Evolutionary conservation across 257 asterid genomes (phyloP).

Genomic region (Parsonsia alboflavescens): DNA sequence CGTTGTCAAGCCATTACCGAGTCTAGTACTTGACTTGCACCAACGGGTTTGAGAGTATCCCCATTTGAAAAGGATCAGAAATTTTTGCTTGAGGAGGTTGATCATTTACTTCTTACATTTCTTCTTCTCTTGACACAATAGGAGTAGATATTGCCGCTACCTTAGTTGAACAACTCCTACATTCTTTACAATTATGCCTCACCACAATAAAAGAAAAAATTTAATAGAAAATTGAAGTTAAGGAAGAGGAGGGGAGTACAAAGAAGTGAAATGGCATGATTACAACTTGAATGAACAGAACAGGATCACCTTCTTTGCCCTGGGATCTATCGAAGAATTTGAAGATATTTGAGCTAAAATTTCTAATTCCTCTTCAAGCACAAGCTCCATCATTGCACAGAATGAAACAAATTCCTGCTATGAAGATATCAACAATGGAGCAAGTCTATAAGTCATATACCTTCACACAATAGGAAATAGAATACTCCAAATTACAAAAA

Average conservation of each 20-base stretch:
- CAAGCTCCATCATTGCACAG: slow-evolving; percentile 92
- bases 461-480: not conserved
- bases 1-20: slow-evolving; percentile 54
- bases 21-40: slow-evolving; percentile 45
- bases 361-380: slow-evolving; percentile 72
- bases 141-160: slow-evolving; percentile 89
- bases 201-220: no score
- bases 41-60: slow-evolving; percentile 31
- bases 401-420: slow-evolving; percentile 74
- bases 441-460: not conserved
- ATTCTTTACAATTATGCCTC: slow-evolving; percentile 29
- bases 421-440: not conserved
- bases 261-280: no score
- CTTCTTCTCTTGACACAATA: slow-evolving; percentile 60
- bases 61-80: slow-evolving; percentile 83
- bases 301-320: slow-evolving; percentile 73
- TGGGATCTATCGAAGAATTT: slow-evolving; percentile 47
- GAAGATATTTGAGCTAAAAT: slow-evolving; percentile 35
- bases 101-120: no score
- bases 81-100: slow-evolving; percentile 76
- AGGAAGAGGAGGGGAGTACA: no score
- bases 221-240: no score
- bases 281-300: not conserved
- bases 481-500: not conserved
- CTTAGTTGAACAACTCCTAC: slow-evolving; percentile 92